These are phyloP conservation scores for Solanum gandarillasii DNA, from an alignment of 257 asterid genomes.

Conservation along the genomic window DNA sequence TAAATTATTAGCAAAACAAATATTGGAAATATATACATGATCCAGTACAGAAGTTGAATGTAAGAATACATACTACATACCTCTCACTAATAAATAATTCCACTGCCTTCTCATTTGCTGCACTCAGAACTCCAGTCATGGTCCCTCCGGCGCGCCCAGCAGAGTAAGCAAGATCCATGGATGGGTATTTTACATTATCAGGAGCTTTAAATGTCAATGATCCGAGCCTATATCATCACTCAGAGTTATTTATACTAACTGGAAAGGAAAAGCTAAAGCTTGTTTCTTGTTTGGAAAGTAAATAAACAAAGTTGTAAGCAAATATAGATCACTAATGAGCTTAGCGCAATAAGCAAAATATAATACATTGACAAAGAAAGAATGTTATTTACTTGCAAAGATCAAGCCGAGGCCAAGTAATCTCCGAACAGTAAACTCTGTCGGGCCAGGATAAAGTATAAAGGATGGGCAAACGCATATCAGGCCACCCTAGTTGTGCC, in stretches of 20 bases:
- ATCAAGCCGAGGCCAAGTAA: conserved; percentile 98
- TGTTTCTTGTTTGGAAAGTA: background rate
- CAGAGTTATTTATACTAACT: background rate
- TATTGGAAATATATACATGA: background rate
- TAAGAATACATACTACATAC: conserved; percentile 28
- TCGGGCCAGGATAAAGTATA: conserved; percentile 98
- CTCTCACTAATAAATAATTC: conserved; percentile 76
- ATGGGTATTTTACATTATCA: conserved; percentile 90
- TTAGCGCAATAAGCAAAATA: background rate
- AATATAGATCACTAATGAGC: background rate
- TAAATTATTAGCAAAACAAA: background rate
- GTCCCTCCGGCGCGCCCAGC: conserved; percentile 99
- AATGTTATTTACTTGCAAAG: conserved; percentile 72
- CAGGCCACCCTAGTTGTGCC: conserved; percentile 98
- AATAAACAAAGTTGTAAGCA: background rate
- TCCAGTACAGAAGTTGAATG: background rate
- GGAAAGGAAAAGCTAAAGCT: background rate
- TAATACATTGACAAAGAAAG: background rate
- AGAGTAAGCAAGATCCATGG: conserved; percentile 93
- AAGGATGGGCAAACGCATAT: conserved; percentile 92
- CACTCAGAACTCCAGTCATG: conserved; percentile 98
- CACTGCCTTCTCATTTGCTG: conserved; percentile 98
- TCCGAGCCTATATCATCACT: conserved; percentile 48
- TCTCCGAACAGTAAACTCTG: conserved; percentile 76
- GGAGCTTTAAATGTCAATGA: conserved; percentile 79